phyloP scores from a whole-genome alignment of 2,329 filamentous ascomycete species.

The Fusarium siculi region DNA sequence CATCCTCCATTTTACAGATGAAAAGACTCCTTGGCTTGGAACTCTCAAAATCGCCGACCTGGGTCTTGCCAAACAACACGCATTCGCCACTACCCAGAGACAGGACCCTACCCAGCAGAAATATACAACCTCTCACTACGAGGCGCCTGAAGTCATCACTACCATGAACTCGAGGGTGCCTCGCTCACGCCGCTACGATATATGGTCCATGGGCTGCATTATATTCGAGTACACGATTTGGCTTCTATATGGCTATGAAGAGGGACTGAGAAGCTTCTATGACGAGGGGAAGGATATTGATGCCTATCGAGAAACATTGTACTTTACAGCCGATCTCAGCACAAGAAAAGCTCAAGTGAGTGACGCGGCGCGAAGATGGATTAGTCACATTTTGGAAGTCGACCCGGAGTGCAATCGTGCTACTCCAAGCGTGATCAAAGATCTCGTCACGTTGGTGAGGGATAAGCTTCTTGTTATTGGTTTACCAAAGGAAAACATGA shows the following conservation, averaged over 20 bases:
- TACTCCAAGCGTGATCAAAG: background rate
- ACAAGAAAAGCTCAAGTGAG: background rate
- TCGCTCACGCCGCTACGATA: conserved; percentile 42
- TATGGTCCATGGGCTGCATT: conserved; percentile 48
- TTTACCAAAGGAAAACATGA: background rate
- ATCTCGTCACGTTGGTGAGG: conserved; percentile 10
- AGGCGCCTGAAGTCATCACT: conserved; percentile 25
- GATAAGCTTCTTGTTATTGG: conserved; percentile 16
- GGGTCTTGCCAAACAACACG: conserved; percentile 25
- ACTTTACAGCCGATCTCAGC: background rate
- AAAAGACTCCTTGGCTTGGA: conserved; percentile 1
- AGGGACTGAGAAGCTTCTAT: conserved; percentile 10
- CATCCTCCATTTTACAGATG: conserved; percentile 15
- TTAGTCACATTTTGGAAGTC: background rate
- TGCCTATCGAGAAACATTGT: background rate
- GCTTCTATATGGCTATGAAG: conserved; percentile 38
- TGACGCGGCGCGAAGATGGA: background rate
- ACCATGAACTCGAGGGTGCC: background rate
- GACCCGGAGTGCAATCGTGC: conserved; percentile 19
- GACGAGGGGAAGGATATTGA: background rate
- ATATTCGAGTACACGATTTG: conserved; percentile 45
- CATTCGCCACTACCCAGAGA: background rate
- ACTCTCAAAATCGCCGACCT: conserved; percentile 29
- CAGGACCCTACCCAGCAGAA: background rate
- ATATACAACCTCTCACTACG: conserved; percentile 26